Percentiles rank a stretch among this genome's conserved stretches.
Evolutionary conservation across 83 land plant species (phyloP).

Genomic region (Diphasiastrum complanatum): DNA sequence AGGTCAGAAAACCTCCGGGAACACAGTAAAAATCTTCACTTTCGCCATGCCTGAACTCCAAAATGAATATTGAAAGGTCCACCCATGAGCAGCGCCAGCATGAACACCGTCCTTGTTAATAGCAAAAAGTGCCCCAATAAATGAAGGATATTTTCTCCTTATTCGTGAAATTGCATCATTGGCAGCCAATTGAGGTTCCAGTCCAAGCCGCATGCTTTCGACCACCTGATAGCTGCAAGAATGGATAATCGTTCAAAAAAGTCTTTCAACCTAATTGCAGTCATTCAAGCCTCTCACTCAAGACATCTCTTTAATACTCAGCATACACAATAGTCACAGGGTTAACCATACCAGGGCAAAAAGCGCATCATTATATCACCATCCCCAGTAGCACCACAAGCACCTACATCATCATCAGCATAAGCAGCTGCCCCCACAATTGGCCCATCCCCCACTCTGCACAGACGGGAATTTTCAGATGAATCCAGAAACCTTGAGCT

Average conservation of each 20-base stretch:
- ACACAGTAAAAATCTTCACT: conserved; percentile 64
- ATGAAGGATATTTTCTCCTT: conserved; percentile 64
- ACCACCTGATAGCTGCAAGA: conserved; percentile 86
- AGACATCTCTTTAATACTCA: background rate
- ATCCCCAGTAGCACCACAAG: conserved; percentile 99
- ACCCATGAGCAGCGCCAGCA: conserved; percentile 95
- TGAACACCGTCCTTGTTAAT: conserved; percentile 61
- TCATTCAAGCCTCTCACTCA: background rate
- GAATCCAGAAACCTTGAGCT: background rate
- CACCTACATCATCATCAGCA: conserved; percentile 95
- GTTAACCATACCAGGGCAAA: conserved; percentile 66
- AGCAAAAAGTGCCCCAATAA: conserved; percentile 90
- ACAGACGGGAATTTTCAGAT: conserved; percentile 5
- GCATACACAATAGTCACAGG: background rate
- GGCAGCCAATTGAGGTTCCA: conserved; percentile 74
- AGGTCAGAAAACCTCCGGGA: no score
- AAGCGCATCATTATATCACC: conserved; percentile 99
- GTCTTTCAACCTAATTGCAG: background rate
- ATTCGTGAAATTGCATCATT: conserved; percentile 79
- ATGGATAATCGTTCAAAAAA: background rate
- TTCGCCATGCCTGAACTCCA: conserved; percentile 59
- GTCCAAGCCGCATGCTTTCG: conserved; percentile 92
- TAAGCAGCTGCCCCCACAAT: conserved; percentile 89
- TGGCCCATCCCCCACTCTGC: conserved; percentile 97
- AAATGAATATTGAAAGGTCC: conserved; percentile 90